Conservation (phyloP, 1,139 yeast species). For the Yamadazyma siamensis region DNA sequence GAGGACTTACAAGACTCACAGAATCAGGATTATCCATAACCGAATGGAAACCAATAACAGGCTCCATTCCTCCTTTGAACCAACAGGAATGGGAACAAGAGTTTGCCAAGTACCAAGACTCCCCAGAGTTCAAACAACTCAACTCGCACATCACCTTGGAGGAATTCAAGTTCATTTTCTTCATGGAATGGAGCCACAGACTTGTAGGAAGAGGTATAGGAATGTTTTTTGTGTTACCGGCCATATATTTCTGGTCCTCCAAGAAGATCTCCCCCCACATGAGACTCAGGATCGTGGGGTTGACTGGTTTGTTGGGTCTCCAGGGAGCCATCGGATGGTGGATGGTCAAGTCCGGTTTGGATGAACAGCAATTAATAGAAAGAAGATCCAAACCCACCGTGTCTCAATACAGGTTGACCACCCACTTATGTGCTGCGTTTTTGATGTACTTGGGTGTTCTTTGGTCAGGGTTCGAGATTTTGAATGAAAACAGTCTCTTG, state of each 20-base stretch:
- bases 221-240: conserved; percentile 76
- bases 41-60: conserved; percentile 98
- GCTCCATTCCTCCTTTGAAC: conserved; percentile 81
- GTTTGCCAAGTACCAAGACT: conserved; percentile 71
- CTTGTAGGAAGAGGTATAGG: conserved; percentile 92
- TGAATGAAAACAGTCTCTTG: conserved; percentile 69
- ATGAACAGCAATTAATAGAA: conserved; percentile 72
- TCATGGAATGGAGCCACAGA: conserved; percentile 98
- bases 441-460: conserved; percentile 83
- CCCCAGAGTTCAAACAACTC: conserved; percentile 88
- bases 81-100: conserved; percentile 83
- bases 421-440: conserved; percentile 94
- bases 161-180: conserved; percentile 91
- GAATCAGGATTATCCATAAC: conserved; percentile 96
- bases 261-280: conserved; percentile 68
- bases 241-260: conserved; percentile 70
- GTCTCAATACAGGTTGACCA: conserved; percentile 89
- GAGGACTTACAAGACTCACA: conserved; percentile 92
- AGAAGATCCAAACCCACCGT: conserved; percentile 92
- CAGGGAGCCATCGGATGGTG: conserved; percentile 99
- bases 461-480: conserved; percentile 81
- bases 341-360: conserved; percentile 98
- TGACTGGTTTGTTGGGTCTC: conserved; percentile 76
- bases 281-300: conserved; percentile 63
- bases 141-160: conserved; percentile 89